Base-by-base conservation (phyloP, 2,329 filamentous ascomycete species). In the Sclerotinia nivalis region DNA sequence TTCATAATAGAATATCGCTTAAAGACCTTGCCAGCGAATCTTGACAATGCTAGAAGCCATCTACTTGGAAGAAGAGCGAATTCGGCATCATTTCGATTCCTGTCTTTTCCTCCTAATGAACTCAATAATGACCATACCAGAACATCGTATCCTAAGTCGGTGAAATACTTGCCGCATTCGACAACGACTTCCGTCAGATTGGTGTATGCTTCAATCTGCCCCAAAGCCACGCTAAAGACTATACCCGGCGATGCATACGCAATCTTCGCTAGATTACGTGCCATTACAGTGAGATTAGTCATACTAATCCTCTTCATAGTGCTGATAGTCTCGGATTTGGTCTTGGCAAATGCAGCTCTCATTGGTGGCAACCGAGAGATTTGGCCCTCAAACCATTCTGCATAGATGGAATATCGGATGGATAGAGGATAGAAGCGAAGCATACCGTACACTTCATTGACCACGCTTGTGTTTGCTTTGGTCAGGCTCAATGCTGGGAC, bases 161-260 rank as follows among this genome's bases (percentile, higher is more conserved):
- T 97, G 75, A 98, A 97, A 79, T 97, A 97, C 76, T 93, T 91
- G 52, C 93, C 93, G 77, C 94, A 97, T 78, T 97, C 93, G 20
- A 98, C 94, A 72, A 99, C 93, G 7, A 93, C 93, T 72, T 97
- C 93, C 69, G 97, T 97, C 71, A 99, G 86, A 78, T 98, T 99
- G 78, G 91, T 92, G 79, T 99, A 99, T 0, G 91, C 90, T 80
- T 99, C 94, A 71, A 97, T 93, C 79, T 97, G 94, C 72, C 90
- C 90, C 70, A 99, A 88, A 9, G 94, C 93, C 69, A 95, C 91
- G 76, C 89, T 89, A 82, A 97, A 97, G 34, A 98, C 94, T 69
- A 97, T 87, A 37, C 95, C 95, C 1, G 96, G 96, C 56, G 93
- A 96, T 1, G 93, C 90, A 76, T 93, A 92, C 37, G 94, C 93